These are phyloP conservation scores for Salix arbutifolia DNA, from an alignment of 345 rosid species.

Conservation along the genomic window DNA sequence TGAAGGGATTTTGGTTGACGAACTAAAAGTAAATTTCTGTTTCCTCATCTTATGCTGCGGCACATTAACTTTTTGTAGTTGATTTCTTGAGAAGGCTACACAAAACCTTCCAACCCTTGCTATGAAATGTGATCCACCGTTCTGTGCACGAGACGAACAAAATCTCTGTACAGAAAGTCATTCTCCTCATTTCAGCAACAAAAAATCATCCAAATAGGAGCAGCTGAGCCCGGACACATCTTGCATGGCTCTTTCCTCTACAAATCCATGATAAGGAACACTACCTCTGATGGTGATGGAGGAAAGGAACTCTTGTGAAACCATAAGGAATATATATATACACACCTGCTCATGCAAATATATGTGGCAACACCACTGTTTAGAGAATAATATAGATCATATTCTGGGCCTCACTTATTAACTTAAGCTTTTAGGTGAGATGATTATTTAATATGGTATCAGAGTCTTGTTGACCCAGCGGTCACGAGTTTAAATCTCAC, in stretches of 20 bases:
- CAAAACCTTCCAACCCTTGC: constrained; percentile 75
- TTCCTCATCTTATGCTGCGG: constrained; percentile 65
- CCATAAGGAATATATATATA: constrained; percentile 62
- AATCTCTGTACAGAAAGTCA: constrained; percentile 70
- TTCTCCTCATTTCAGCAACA: constrained; percentile 76
- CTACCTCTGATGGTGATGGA: constrained; percentile 71
- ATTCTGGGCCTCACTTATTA: no score
- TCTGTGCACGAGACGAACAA: constrained; percentile 54
- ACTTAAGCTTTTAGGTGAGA: no score
- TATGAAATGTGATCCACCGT: constrained; percentile 61
- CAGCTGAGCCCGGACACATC: constrained; percentile 39
- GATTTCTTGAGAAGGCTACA: constrained; percentile 86
- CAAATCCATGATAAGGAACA: constrained; percentile 88
- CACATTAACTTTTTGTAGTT: constrained; percentile 78
- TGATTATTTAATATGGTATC: no score
- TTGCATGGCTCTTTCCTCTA: constrained; percentile 71
- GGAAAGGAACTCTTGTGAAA: constrained; percentile 74
- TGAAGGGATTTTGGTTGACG: constrained; percentile 85
- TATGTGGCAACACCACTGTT: no score
- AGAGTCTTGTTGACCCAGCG: no score
- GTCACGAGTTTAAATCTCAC: no score
- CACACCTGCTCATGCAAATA: constrained; percentile 38
- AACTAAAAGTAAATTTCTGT: constrained; percentile 33
- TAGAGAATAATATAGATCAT: no score
- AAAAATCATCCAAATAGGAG: constrained; percentile 70